phyloP scores from a whole-genome alignment of 495 filamentous ascomycete genomes.

The Neurospora sp. region DNA sequence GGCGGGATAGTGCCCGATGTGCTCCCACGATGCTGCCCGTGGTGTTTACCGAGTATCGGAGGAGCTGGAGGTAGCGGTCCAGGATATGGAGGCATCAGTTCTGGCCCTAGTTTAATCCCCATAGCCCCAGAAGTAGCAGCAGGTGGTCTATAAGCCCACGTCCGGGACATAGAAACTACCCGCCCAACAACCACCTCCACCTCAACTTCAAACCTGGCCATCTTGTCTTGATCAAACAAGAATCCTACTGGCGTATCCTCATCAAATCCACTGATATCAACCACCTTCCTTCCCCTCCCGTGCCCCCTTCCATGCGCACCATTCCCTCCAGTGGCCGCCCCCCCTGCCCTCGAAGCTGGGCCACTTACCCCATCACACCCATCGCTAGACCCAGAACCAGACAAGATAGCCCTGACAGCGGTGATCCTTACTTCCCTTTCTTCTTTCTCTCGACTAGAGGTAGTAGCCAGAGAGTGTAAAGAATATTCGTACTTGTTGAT shows the following conservation, averaged over 20 bases:
- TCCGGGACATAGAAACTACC: neutral
- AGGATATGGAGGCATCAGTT: neutral
- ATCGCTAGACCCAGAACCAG: neutral
- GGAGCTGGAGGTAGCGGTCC: neutral
- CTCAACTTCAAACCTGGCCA: constrained; percentile 28
- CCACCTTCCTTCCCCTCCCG: neutral
- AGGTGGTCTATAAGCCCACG: neutral
- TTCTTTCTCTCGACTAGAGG: neutral
- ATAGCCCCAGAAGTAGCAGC: neutral
- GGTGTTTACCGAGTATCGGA: neutral
- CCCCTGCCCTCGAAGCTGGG: no score
- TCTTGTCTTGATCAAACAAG: neutral
- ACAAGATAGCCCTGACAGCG: neutral
- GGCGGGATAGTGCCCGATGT: no score
- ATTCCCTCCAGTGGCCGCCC: no score
- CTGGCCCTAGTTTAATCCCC: neutral
- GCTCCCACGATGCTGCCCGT: no score
- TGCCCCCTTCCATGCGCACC: no score
- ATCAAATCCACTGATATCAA: neutral
- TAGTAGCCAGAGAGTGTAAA: no score
- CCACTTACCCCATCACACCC: neutral
- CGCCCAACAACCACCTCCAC: constrained; percentile 13
- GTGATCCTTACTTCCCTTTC: neutral
- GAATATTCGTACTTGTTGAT: neutral
- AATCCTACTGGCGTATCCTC: neutral